Evolutionary conservation across 108 stramenopile genomes (phyloP).

Genomic region (Craspedostauros australis): DNA sequence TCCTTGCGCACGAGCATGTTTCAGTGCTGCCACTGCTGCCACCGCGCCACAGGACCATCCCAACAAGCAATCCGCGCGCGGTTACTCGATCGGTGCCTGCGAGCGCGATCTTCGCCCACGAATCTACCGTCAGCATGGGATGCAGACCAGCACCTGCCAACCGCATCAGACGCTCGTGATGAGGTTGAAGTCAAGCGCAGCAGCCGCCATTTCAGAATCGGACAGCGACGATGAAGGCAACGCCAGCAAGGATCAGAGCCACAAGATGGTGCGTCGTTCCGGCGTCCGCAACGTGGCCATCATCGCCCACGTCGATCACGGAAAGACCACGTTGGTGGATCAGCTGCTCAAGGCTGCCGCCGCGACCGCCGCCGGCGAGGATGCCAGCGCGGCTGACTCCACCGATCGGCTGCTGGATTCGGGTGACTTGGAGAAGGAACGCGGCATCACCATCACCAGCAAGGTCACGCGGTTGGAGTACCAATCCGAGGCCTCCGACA

Average conservation of each 20-base stretch:
- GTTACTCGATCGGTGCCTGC: too few relatives aligned
- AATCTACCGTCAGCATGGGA: too few relatives aligned
- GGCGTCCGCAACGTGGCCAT: slow-evolving; percentile 82
- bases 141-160: too few relatives aligned
- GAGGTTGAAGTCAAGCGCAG: too few relatives aligned
- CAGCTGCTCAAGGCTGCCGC: slow-evolving; percentile 71
- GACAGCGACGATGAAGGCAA: not conserved
- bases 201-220: not conserved
- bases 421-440: slow-evolving; percentile 92
- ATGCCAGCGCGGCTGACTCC: not conserved
- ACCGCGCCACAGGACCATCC: too few relatives aligned
- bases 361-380: slow-evolving; percentile 8
- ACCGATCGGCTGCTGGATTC: slow-evolving; percentile 82
- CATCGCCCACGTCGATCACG: slow-evolving; percentile 97
- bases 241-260: not conserved
- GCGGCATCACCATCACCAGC: slow-evolving; percentile 95
- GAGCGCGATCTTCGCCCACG: too few relatives aligned
- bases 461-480: slow-evolving; percentile 86
- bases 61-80: too few relatives aligned
- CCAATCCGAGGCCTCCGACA: slow-evolving; percentile 25
- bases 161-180: too few relatives aligned
- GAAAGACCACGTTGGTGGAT: slow-evolving; percentile 95
- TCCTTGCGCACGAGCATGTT: too few relatives aligned
- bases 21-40: too few relatives aligned
- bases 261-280: not conserved